Evolutionary conservation across 2,329 filamentous ascomycete genomes (phyloP).

Genomic region (Sordariomycetes sp.): DNA sequence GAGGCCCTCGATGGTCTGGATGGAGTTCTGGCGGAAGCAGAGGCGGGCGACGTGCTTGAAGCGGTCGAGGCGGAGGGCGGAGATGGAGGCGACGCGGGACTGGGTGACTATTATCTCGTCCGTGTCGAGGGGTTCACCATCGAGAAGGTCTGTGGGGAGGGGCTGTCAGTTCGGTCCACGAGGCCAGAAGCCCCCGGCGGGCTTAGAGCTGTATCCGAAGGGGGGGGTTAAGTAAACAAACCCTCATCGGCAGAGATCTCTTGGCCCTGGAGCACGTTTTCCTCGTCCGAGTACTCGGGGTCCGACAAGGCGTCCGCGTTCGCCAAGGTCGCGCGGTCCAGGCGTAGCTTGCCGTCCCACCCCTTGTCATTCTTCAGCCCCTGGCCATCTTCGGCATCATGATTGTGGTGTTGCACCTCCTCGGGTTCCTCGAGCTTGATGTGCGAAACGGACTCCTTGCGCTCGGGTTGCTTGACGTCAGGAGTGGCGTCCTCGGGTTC

Average conservation of each 20-base stretch:
- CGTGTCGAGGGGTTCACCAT: slow-evolving; percentile 47
- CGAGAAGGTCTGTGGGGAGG: slow-evolving; percentile 43
- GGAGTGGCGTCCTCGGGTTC: too few relatives aligned
- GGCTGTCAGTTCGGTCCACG: slow-evolving; percentile 1
- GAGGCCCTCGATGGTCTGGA: slow-evolving; percentile 70
- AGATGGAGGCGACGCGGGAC: slow-evolving; percentile 68
- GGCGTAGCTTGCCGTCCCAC: slow-evolving; percentile 74
- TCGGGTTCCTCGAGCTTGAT: slow-evolving; percentile 37
- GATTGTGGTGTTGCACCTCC: slow-evolving; percentile 5
- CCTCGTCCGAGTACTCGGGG: slow-evolving; percentile 69
- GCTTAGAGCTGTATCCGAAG: not conserved
- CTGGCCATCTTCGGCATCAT: slow-evolving; percentile 32
- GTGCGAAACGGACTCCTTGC: slow-evolving; percentile 11
- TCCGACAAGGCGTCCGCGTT: slow-evolving; percentile 80
- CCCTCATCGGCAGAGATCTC: slow-evolving; percentile 75
- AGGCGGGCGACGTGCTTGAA: slow-evolving; percentile 68
- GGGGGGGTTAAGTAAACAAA: slow-evolving; percentile 17
- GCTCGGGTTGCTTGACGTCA: too few relatives aligned
- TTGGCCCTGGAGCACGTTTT: slow-evolving; percentile 59
- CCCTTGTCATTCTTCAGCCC: slow-evolving; percentile 52
- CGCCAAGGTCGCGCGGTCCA: slow-evolving; percentile 51
- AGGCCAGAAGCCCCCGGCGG: not conserved
- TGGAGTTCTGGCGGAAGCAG: slow-evolving; percentile 87
- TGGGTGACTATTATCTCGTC: slow-evolving; percentile 88
- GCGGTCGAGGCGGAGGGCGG: slow-evolving; percentile 68